phyloP scores from a whole-genome alignment of 75 land plant genomes.

The Larix kaempferi region DNA sequence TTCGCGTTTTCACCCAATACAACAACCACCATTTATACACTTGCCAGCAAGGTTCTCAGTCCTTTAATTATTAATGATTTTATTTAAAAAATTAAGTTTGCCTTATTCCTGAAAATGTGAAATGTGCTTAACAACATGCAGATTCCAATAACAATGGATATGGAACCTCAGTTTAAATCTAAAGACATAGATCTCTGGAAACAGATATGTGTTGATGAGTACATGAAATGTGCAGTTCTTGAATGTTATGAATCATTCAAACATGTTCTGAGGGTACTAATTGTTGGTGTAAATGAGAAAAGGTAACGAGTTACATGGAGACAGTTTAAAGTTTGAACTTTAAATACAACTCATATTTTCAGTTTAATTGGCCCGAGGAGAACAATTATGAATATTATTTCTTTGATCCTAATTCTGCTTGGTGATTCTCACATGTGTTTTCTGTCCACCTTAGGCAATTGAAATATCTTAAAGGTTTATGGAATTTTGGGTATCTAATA shows the following conservation, averaged over 20 bases:
- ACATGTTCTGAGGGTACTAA: constrained; percentile 53
- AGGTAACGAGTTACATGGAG: constrained; percentile 30
- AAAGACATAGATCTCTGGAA: constrained; percentile 79
- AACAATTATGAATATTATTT: background rate
- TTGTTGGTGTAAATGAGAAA: constrained; percentile 83
- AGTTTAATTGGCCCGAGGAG: background rate
- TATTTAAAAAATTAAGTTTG: constrained; percentile 1
- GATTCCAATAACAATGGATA: constrained; percentile 83
- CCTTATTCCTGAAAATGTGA: background rate
- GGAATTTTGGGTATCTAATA: background rate
- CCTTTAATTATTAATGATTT: background rate
- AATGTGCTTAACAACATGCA: constrained; percentile 20
- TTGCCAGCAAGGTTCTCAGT: constrained; percentile 90
- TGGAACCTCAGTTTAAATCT: constrained; percentile 70
- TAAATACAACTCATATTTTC: too few species aligned
- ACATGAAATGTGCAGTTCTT: constrained; percentile 88
- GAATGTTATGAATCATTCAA: constrained; percentile 87
- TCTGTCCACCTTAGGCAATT: background rate
- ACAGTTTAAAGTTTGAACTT: too few species aligned
- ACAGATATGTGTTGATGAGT: constrained; percentile 86
- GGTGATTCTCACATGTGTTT: background rate
- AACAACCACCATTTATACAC: constrained; percentile 98
- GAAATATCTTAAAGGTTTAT: background rate
- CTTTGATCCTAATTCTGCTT: background rate
- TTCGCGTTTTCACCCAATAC: too few species aligned